Evolutionary conservation across 2,329 filamentous ascomycete species (phyloP).

Genomic region (Helicocarpus griseus): DNA sequence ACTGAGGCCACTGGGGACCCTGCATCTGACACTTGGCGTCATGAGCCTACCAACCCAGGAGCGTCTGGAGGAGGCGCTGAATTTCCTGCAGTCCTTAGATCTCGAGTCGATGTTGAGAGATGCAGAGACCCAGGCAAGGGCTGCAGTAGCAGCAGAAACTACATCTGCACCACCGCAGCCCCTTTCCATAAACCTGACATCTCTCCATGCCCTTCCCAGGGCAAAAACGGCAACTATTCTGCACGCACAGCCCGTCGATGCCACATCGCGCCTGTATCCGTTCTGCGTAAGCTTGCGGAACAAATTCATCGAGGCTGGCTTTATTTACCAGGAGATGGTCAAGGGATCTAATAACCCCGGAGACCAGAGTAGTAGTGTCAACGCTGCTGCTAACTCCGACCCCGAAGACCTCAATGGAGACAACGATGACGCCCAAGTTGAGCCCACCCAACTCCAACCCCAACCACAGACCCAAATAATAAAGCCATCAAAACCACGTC

Average conservation of each 20-base stretch:
- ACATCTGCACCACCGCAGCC: conserved; percentile 13
- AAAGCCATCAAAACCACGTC: conserved; percentile 32
- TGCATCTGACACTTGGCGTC: conserved; percentile 80
- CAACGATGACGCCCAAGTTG: background rate
- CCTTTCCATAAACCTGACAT: conserved; percentile 36
- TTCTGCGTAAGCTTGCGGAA: conserved; percentile 33
- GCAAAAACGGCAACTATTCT: conserved; percentile 29
- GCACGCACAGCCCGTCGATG: conserved; percentile 31
- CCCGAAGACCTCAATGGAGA: background rate
- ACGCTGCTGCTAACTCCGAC: background rate
- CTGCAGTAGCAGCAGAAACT: background rate
- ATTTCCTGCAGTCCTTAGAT: conserved; percentile 38
- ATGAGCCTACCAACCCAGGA: conserved; percentile 58
- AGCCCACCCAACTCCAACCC: background rate
- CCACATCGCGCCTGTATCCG: conserved; percentile 30
- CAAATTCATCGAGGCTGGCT: conserved; percentile 35
- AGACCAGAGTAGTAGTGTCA: background rate
- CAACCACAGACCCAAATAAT: background rate
- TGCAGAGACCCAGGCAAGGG: conserved; percentile 24
- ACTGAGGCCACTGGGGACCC: conserved; percentile 64
- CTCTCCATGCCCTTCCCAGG: conserved; percentile 28
- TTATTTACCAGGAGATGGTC: conserved; percentile 21
- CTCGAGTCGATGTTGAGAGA: conserved; percentile 28
- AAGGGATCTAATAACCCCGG: conserved; percentile 4
- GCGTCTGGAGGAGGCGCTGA: conserved; percentile 38